Evolutionary conservation across 2,329 filamentous ascomycete genomes (phyloP), one percentile per base, ranked within the genome.

Genomic region (Sclerotinia glacialis): DNA sequence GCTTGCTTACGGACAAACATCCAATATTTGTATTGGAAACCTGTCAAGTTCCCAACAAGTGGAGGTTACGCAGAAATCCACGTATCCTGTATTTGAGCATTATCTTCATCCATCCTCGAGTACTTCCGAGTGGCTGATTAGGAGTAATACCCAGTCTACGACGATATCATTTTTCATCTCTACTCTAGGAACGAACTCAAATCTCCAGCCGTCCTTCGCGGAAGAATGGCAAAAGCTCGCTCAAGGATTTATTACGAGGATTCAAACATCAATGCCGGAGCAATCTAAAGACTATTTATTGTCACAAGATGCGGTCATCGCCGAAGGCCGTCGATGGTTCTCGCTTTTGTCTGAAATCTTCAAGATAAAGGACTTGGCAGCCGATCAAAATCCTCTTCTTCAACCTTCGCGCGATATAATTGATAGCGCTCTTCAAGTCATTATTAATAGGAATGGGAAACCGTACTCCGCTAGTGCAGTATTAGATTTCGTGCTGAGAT

Each of bases 241-340:
- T 0, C 79, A 84, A 1, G 76, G 82, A 0, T 78, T 97, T n/a
- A 80, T 88, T 34, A 81, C 86, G 42, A 83, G 85, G 47, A 87
- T 97, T 66, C 88, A 87, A 64, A 85, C 86, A 7, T 96, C 92
- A 0, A 83, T 91, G 6, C 92, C 93, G 0, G 92, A 94, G 74
- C 87, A 94, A 66, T 93, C 92, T 0, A 89, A 89, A 69, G 90
- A 92, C 23, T 91, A 91, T 71, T 83, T 85, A 34, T 82, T 83
- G 52, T 96, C 92, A 0, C 92, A 97, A 75, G 83, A 86, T 61
- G 80, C 81, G 18, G 50, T 96, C 34, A 85, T 86, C 12, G 82
- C 87, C 8, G 85, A 90, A 72, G 88, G 88, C 0, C 80, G 82
- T 55, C 87, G 90, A 0, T 92, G 92, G 79, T 89, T 90, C 68